Percentiles rank a stretch among this genome's conserved stretches.
Evolutionary conservation across 2,329 filamentous ascomycete genomes (phyloP).

Genomic region (Aulographum hederae): DNA sequence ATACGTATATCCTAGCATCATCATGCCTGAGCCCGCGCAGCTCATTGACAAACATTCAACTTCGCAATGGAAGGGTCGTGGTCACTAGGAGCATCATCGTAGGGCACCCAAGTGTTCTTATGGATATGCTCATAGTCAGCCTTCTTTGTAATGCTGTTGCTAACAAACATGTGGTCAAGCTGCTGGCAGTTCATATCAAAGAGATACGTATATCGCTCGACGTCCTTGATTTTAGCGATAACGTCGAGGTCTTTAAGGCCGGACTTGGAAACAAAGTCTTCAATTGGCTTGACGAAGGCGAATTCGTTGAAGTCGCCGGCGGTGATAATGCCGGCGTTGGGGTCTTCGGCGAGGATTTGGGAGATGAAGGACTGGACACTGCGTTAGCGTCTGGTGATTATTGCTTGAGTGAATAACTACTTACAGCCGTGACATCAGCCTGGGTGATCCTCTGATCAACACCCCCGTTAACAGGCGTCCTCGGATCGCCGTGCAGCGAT

Average conservation of each 20-base stretch:
- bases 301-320: conserved; percentile 62
- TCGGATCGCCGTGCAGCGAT: conserved; percentile 43
- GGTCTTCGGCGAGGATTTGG: conserved; percentile 37
- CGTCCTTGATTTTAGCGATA: conserved; percentile 29
- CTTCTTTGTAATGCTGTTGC: conserved; percentile 26
- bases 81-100: conserved; percentile 40
- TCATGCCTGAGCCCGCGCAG: too few relatives aligned
- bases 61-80: conserved; percentile 51
- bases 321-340: conserved; percentile 37
- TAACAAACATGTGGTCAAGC: conserved; percentile 53
- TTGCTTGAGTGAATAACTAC: too few relatives aligned
- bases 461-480: conserved; percentile 48
- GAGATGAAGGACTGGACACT: conserved; percentile 33
- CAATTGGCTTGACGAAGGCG: conserved; percentile 39
- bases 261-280: conserved; percentile 33
- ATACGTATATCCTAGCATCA: too few relatives aligned
- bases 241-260: conserved; percentile 45
- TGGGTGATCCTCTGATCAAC: conserved; percentile 39
- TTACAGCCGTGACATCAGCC: conserved; percentile 38
- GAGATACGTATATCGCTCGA: conserved; percentile 52
- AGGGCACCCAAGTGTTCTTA: conserved; percentile 48
- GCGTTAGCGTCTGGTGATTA: too few relatives aligned
- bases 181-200: conserved; percentile 53
- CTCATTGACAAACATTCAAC: conserved; percentile 43
- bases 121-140: conserved; percentile 47